Conservation (phyloP, 495 filamentous ascomycete genomes). For the Cryomyces antarcticus region DNA sequence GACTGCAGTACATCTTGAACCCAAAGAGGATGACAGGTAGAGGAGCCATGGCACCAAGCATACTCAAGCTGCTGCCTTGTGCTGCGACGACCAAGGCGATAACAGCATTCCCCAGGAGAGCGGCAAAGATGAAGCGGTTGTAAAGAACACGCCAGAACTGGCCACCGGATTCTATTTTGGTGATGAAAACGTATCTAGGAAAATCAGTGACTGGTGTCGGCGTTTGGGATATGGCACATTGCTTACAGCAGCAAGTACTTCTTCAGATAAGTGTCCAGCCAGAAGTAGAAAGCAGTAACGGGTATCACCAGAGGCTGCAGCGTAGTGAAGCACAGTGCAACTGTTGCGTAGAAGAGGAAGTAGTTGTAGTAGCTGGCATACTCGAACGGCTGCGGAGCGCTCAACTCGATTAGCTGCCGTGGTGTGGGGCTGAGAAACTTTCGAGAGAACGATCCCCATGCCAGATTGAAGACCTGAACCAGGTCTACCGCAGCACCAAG, state of each 20-base stretch:
- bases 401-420: constrained; percentile 79
- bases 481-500: constrained; percentile 80
- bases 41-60: constrained; percentile 49
- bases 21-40: constrained; percentile 58
- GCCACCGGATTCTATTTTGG: constrained; percentile 91
- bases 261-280: constrained; percentile 70
- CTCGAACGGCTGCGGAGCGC: constrained; percentile 80
- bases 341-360: constrained; percentile 84
- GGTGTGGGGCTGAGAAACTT: constrained; percentile 78
- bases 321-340: constrained; percentile 67
- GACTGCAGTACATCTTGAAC: constrained; percentile 75
- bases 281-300: constrained; percentile 77
- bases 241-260: constrained; percentile 72
- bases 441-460: constrained; percentile 62
- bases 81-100: constrained; percentile 37
- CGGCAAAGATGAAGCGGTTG: constrained; percentile 77
- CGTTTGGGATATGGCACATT: background rate
- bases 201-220: background rate
- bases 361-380: constrained; percentile 95
- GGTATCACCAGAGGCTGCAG: constrained; percentile 84
- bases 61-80: constrained; percentile 28
- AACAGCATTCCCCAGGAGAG: constrained; percentile 58
- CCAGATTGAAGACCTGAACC: constrained; percentile 58
- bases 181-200: constrained; percentile 57
- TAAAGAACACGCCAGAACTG: constrained; percentile 77